Evolutionary conservation across 441 rosid species (phyloP).

Genomic region (Populus trichocarpa): DNA sequence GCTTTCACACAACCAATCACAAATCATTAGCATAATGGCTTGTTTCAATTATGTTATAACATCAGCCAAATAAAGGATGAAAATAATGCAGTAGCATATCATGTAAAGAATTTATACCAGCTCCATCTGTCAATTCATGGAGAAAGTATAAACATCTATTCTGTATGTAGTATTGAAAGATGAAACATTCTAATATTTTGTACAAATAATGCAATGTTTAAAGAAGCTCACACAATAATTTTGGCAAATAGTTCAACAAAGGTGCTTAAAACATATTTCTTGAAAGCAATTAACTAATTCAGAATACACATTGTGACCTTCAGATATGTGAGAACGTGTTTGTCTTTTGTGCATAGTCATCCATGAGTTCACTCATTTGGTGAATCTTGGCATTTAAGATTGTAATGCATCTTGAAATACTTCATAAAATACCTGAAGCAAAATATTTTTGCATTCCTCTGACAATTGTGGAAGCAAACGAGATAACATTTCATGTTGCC

Average conservation of each 20-base stretch:
- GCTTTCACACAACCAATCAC: not conserved
- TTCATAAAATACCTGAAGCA: conserved; percentile 52
- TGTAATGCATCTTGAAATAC: not conserved
- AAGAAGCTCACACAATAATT: not conserved
- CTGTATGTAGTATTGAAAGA: not conserved
- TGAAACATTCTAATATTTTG: not conserved
- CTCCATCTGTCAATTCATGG: not conserved
- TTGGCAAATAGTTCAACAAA: not conserved
- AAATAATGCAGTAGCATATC: not conserved
- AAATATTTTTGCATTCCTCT: conserved; percentile 43
- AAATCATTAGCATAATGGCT: not conserved
- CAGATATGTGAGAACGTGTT: not conserved
- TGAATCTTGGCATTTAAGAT: not conserved
- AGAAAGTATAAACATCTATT: not conserved
- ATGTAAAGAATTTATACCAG: not conserved
- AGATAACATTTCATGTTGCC: conserved; percentile 70
- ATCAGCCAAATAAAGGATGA: too few species aligned
- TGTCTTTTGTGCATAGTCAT: not conserved
- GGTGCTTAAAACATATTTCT: not conserved
- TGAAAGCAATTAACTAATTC: not conserved
- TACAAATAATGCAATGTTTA: not conserved
- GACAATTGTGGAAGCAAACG: conserved; percentile 50
- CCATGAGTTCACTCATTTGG: not conserved
- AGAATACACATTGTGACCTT: not conserved
- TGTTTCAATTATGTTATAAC: not conserved